Percentiles rank a stretch among this genome's conserved stretches.
Evolutionary conservation across 2,329 filamentous ascomycete species (phyloP).

Genomic region (Aspergillus fischeri): DNA sequence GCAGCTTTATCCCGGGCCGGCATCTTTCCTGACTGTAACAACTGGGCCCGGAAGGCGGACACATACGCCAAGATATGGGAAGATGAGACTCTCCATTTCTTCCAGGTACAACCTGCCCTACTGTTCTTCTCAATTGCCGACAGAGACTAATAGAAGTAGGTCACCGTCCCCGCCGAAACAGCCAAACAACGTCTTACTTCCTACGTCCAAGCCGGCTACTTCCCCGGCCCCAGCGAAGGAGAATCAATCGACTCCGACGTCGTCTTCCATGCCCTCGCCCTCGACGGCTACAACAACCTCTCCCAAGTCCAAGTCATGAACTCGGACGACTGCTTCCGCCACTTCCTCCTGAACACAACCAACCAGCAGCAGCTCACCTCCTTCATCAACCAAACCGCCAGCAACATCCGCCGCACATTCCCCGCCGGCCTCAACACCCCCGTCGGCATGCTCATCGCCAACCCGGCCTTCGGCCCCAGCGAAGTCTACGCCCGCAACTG

Average conservation of each 20-base stretch:
- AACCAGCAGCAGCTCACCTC: conserved; percentile 53
- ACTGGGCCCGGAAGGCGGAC: background rate
- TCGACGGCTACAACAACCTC: conserved; percentile 51
- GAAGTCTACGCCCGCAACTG: conserved; percentile 49
- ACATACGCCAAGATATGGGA: background rate
- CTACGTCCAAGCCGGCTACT: background rate
- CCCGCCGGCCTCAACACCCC: conserved; percentile 56
- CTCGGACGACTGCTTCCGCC: conserved; percentile 61
- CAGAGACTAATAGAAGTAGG: background rate
- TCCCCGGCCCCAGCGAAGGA: background rate
- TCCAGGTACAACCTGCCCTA: background rate
- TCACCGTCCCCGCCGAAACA: background rate
- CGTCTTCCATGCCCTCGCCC: conserved; percentile 36
- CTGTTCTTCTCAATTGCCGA: too few relatives aligned
- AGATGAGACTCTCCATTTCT: background rate
- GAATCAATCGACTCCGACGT: background rate
- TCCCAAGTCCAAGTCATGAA: conserved; percentile 56
- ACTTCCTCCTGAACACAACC: conserved; percentile 59
- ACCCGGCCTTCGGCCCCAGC: conserved; percentile 54
- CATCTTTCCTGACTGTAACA: conserved; percentile 46
- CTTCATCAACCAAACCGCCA: conserved; percentile 56
- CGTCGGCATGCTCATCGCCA: conserved; percentile 57
- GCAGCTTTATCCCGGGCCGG: conserved; percentile 47
- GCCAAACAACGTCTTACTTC: background rate
- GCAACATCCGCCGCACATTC: conserved; percentile 55